These are phyloP conservation scores for Ophiostoma australiae DNA, from an alignment of 2,329 filamentous ascomycete genomes.

Conservation along the genomic window DNA sequence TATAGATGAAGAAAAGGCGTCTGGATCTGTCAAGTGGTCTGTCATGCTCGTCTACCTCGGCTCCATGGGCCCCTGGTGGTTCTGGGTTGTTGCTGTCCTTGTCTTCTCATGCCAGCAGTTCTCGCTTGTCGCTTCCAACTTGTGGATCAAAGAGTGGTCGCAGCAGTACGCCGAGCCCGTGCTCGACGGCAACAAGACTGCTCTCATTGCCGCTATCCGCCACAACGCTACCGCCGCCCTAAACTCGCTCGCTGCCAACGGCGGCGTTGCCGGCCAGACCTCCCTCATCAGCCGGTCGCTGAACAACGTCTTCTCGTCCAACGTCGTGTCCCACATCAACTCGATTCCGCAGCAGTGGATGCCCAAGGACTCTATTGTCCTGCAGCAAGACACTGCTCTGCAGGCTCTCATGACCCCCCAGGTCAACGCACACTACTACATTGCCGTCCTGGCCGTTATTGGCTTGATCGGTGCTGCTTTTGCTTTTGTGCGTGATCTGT, in stretches of 20 bases:
- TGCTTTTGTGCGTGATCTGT: slow-evolving; percentile 75
- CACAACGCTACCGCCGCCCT: slow-evolving; percentile 16
- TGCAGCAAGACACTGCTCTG: slow-evolving; percentile 34
- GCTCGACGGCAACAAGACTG: slow-evolving; percentile 12
- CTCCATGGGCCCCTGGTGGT: slow-evolving; percentile 96
- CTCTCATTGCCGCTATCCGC: neutral
- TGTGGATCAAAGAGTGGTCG: slow-evolving; percentile 95
- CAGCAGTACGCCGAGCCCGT: slow-evolving; percentile 67
- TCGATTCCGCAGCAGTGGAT: slow-evolving; percentile 23
- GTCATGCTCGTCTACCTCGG: slow-evolving; percentile 81
- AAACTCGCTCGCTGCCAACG: slow-evolving; percentile 7
- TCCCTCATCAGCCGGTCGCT: slow-evolving; percentile 22
- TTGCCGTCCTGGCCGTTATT: slow-evolving; percentile 74
- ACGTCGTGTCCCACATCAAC: slow-evolving; percentile 7
- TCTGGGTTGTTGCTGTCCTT: slow-evolving; percentile 71
- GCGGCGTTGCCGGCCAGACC: slow-evolving; percentile 12
- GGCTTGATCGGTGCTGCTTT: slow-evolving; percentile 73
- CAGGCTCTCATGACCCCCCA: slow-evolving; percentile 36
- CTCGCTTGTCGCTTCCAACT: slow-evolving; percentile 77
- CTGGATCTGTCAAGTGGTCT: slow-evolving; percentile 79
- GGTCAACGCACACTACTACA: slow-evolving; percentile 79
- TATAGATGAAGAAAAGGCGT: slow-evolving; percentile 72
- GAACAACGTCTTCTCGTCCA: slow-evolving; percentile 19
- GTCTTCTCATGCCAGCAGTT: slow-evolving; percentile 81
- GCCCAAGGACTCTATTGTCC: slow-evolving; percentile 36